Conservation (phyloP, 495 filamentous ascomycete species). For the Aspergillus haitiensis region DNA sequence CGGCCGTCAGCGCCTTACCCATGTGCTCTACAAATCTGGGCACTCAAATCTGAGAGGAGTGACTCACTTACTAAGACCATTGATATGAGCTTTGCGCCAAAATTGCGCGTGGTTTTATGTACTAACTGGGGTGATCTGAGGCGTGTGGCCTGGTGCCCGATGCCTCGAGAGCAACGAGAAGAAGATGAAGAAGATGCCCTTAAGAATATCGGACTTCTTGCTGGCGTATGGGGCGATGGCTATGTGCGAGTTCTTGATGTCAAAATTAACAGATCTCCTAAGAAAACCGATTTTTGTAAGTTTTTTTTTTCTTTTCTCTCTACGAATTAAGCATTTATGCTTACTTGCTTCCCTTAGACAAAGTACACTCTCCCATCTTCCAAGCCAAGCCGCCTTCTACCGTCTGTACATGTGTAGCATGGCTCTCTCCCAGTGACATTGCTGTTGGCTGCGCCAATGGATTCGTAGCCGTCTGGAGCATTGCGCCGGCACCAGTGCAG, state of each 20-base stretch:
- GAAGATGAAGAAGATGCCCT: slow-evolving; percentile 35
- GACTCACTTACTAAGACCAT: slow-evolving; percentile 34
- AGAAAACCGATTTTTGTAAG: slow-evolving; percentile 43
- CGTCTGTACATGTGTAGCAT: slow-evolving; percentile 59
- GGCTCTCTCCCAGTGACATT: slow-evolving; percentile 61
- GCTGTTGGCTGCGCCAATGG: slow-evolving; percentile 66
- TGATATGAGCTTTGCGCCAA: slow-evolving; percentile 41
- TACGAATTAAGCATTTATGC: neutral
- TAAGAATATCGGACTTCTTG: slow-evolving; percentile 58
- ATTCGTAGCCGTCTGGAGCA: slow-evolving; percentile 58
- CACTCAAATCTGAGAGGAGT: slow-evolving; percentile 44
- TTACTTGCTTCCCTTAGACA: slow-evolving; percentile 33
- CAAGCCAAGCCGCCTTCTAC: slow-evolving; percentile 49
- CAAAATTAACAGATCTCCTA: slow-evolving; percentile 33
- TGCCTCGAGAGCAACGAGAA: slow-evolving; percentile 39
- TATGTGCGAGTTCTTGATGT: slow-evolving; percentile 60
- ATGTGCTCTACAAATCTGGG: slow-evolving; percentile 59
- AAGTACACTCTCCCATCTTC: slow-evolving; percentile 54
- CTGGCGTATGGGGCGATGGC: slow-evolving; percentile 63
- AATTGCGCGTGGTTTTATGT: slow-evolving; percentile 54
- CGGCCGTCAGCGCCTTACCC: slow-evolving; percentile 46
- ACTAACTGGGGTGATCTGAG: slow-evolving; percentile 62
- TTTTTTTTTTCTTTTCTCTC: slow-evolving; percentile 1
- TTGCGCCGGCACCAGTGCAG: slow-evolving; percentile 29
- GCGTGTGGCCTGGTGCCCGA: slow-evolving; percentile 64